Conservation (phyloP, 371 early-diverging fungal species). For the Blastocladiella emersonii region DNA sequence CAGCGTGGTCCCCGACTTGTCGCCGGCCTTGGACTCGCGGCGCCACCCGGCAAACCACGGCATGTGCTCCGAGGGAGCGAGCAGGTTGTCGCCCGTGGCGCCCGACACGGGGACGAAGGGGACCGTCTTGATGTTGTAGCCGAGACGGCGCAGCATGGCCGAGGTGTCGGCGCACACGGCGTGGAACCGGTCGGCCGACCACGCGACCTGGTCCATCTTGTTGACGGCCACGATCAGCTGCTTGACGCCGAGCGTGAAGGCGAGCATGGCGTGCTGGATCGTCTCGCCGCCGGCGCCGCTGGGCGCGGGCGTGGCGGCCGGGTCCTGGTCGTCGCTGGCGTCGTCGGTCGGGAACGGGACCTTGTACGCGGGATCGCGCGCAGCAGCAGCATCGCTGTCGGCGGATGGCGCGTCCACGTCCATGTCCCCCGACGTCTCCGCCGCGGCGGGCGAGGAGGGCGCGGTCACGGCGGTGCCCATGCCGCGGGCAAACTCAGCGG, state of each 20-base stretch:
- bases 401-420: too few relatives aligned
- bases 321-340: too few relatives aligned
- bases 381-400: too few relatives aligned
- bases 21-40: constrained; percentile 73
- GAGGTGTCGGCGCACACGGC: constrained; percentile 87
- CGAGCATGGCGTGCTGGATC: constrained; percentile 97
- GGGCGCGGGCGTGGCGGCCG: too few relatives aligned
- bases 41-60: constrained; percentile 93
- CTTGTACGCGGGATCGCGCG: too few relatives aligned
- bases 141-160: constrained; percentile 86
- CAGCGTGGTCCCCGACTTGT: constrained; percentile 44
- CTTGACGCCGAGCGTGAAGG: constrained; percentile 92
- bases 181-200: constrained; percentile 82
- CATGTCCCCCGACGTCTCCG: neutral
- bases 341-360: too few relatives aligned
- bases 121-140: constrained; percentile 79
- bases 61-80: constrained; percentile 84
- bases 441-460: neutral
- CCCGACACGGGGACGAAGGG: constrained; percentile 94
- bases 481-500: constrained; percentile 46
- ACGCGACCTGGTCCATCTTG: constrained; percentile 98
- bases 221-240: constrained; percentile 96
- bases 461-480: neutral
- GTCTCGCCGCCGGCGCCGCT: constrained; percentile 99
- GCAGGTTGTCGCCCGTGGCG: constrained; percentile 82